Percentiles rank a stretch among this genome's conserved stretches.
Conservation (phyloP, 192 early-diverging fungal genomes). For the Backusella luteola region DNA sequence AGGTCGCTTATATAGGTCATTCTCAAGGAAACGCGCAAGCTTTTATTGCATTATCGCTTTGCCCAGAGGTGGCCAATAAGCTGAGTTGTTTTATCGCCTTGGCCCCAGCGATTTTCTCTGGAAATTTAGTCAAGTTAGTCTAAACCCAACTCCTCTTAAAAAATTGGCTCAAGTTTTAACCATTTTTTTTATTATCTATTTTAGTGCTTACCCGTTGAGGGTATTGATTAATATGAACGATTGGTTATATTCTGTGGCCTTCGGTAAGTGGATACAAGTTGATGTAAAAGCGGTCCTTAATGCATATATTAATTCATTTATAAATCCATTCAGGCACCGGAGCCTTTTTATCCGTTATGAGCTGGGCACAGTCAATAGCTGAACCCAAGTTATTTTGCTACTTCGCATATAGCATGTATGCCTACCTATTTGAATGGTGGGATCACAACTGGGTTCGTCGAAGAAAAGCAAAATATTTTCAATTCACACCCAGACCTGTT, state of each 20-base stretch:
- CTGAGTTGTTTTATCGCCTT: constrained; percentile 87
- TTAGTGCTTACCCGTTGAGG: constrained; percentile 18
- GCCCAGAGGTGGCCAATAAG: constrained; percentile 71
- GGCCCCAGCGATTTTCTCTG: constrained; percentile 64
- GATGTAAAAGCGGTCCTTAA: not conserved
- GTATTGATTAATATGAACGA: constrained; percentile 8
- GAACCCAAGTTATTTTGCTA: constrained; percentile 30
- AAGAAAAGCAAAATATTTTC: constrained; percentile 48
- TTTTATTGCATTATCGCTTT: constrained; percentile 83
- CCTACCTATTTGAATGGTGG: constrained; percentile 51
- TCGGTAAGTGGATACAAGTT: constrained; percentile 11
- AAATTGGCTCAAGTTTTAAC: not conserved
- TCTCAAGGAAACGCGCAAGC: constrained; percentile 92
- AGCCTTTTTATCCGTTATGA: constrained; percentile 48
- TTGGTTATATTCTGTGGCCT: not conserved
- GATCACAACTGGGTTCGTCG: constrained; percentile 44
- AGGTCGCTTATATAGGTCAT: constrained; percentile 83
- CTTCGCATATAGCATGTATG: constrained; percentile 50
- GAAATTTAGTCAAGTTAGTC: constrained; percentile 10
- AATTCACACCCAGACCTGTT: constrained; percentile 49
- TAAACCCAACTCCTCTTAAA: not conserved
- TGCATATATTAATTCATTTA: not conserved
- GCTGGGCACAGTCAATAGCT: constrained; percentile 22
- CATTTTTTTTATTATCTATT: not conserved
- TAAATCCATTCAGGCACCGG: not conserved